These are phyloP conservation scores for Canavalia gladiata DNA, from an alignment of 306 rosid species.

Conservation along the genomic window DNA sequence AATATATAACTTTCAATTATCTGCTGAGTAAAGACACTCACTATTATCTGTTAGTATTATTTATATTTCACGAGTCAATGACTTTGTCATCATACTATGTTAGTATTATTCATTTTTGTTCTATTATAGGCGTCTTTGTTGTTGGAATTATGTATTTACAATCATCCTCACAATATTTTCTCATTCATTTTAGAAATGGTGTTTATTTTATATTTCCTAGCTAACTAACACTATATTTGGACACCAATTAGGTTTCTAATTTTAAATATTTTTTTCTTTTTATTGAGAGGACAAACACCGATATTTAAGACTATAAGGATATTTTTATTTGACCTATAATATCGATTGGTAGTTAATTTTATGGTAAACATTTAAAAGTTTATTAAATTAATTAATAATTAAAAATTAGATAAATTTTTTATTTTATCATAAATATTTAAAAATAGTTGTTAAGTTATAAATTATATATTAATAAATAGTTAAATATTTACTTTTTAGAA, in stretches of 20 bases:
- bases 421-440: too few species aligned
- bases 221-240: not conserved
- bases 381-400: too few species aligned
- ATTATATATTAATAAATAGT: too few species aligned
- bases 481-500: too few species aligned
- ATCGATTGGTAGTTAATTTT: too few species aligned
- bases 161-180: conserved; percentile 6
- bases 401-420: too few species aligned
- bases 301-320: not conserved
- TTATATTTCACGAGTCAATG: conserved; percentile 32
- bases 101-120: not conserved
- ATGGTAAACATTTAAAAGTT: too few species aligned
- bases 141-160: conserved; percentile 28
- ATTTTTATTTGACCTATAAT: not conserved
- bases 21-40: not conserved
- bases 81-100: conserved; percentile 5
- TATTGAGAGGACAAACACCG: not conserved
- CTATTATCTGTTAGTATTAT: not conserved
- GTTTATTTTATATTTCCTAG: conserved; percentile 3
- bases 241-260: not conserved
- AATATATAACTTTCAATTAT: too few species aligned
- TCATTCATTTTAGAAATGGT: not conserved
- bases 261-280: not conserved
- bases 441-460: too few species aligned
- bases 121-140: conserved; percentile 30